Percentiles rank a stretch among this genome's conserved stretches.
Evolutionary conservation across 345 rosid species (phyloP).

Genomic region (Salix brachista): DNA sequence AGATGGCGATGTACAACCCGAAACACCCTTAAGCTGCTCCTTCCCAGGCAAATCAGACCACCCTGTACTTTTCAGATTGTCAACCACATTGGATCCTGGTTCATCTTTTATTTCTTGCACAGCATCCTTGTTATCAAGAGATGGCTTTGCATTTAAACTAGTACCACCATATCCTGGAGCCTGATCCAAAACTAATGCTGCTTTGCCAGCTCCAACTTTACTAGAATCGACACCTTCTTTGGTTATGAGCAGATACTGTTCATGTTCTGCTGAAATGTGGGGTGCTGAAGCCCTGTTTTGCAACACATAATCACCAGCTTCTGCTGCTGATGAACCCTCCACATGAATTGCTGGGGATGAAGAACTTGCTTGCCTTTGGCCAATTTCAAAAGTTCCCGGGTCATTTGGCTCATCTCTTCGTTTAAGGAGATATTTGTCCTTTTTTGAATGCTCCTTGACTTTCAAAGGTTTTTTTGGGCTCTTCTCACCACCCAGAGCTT

Average conservation of each 20-base stretch:
- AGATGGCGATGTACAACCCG: slow-evolving; percentile 18
- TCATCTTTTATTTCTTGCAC: slow-evolving; percentile 23
- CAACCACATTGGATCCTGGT: slow-evolving; percentile 17
- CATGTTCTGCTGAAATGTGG: slow-evolving; percentile 34
- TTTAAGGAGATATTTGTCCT: slow-evolving; percentile 76
- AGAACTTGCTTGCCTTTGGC: slow-evolving; percentile 40
- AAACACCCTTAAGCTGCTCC: slow-evolving; percentile 9
- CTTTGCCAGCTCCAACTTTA: slow-evolving; percentile 34
- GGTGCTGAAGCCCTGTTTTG: slow-evolving; percentile 55
- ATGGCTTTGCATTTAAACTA: slow-evolving; percentile 25
- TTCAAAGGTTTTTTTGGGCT: slow-evolving; percentile 56
- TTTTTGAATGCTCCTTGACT: slow-evolving; percentile 72
- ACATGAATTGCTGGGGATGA: slow-evolving; percentile 25
- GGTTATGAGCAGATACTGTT: slow-evolving; percentile 32
- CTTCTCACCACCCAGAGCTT: slow-evolving; percentile 61
- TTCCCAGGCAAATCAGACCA: slow-evolving; percentile 23
- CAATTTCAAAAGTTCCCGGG: slow-evolving; percentile 24
- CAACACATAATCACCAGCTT: slow-evolving; percentile 58
- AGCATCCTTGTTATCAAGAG: slow-evolving; percentile 21
- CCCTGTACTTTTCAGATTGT: slow-evolving; percentile 1
- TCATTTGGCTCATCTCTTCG: slow-evolving; percentile 64
- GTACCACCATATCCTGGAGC: slow-evolving; percentile 12
- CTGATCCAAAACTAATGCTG: slow-evolving; percentile 19
- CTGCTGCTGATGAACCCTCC: slow-evolving; percentile 41
- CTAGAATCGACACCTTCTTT: slow-evolving; percentile 32